Base-by-base conservation (phyloP, 2,329 filamentous ascomycete species). In the Colletotrichum noveboracense region DNA sequence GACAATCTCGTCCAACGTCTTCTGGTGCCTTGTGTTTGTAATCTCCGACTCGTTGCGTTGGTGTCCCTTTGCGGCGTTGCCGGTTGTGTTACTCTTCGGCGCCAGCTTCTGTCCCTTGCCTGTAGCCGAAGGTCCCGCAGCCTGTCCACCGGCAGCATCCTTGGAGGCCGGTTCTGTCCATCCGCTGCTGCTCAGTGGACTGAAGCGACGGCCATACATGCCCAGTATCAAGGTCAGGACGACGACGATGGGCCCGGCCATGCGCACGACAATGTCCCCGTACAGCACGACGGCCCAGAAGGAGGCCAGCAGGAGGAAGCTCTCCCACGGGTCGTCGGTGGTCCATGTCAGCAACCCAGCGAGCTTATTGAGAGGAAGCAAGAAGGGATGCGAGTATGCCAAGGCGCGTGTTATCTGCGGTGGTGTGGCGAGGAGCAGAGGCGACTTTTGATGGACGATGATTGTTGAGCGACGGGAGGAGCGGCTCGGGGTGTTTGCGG, bases 1-100 rank as follows among this genome's bases (percentile, higher is more conserved):
- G 72, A 99, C 94, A 76, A 99, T 99, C 86, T 99, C 97, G 83
- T 99, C 97, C 68, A 99, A 86, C 66, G 96, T 98, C 87, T 98
- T 98, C 81, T 98, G 95, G 80, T 97, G 95, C 75, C 94, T 93
- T 56, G 93, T 93, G 76, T 90, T 92, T 8, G 90, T 91, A 18
- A 86, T 82, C 80, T 95, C 94, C 10, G 88, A 90, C 43, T 84
- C 82, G 24, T 85, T 86, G n/a, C 87, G 83, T 70, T 85, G 83
- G 77, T 90, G 89, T 24, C 83, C 83, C 18, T 78, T 70, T 10
- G 71, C 64, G 18, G 36, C 73, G 55, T 80, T 82, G 36, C 83
- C 81, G 48, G 79, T 68, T 21, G 78, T 65, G 48, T 74, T 79
- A 65, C 77, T 65, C 66, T 81, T 81, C 24, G 76, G 32, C 4